Evolutionary conservation across 1,284 basidiomycete species (phyloP).

Genomic region (Psilocybe mexicana): DNA sequence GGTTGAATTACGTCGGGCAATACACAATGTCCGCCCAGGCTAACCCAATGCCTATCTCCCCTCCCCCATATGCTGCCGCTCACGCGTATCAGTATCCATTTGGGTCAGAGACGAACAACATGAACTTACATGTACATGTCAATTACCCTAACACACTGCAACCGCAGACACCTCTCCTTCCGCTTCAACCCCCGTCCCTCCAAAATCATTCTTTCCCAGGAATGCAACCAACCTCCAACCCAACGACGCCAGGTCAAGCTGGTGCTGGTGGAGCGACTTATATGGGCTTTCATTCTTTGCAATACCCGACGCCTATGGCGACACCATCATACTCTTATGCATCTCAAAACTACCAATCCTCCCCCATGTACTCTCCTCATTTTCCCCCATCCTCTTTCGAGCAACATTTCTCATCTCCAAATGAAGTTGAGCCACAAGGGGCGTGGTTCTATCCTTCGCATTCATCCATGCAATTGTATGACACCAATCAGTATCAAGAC

Average conservation of each 20-base stretch:
- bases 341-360: conserved; percentile 43
- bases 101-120: conserved; percentile 28
- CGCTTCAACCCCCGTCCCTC: conserved; percentile 35
- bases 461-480: conserved; percentile 34
- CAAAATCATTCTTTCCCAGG: conserved; percentile 31
- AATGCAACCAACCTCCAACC: conserved; percentile 26
- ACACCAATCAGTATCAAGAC: conserved; percentile 35
- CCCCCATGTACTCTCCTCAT: conserved; percentile 38
- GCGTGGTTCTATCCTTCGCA: conserved; percentile 58
- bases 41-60: conserved; percentile 34
- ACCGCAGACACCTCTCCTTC: conserved; percentile 31
- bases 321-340: conserved; percentile 41
- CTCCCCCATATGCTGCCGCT: conserved; percentile 41
- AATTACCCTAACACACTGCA: conserved; percentile 37
- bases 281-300: conserved; percentile 39
- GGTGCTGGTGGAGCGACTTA: conserved; percentile 33
- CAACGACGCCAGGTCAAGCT: conserved; percentile 24
- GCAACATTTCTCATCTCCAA: conserved; percentile 34
- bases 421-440: conserved; percentile 41
- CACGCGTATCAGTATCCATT: conserved; percentile 33
- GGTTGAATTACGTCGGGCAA: conserved; percentile 41
- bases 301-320: conserved; percentile 37
- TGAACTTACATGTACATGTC: conserved; percentile 37
- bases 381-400: conserved; percentile 40
- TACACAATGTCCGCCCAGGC: conserved; percentile 47